Evolutionary conservation across 1,284 basidiomycete genomes (phyloP), one percentile per base, ranked within the genome.

Genomic region (Apiotrichum porosum): DNA sequence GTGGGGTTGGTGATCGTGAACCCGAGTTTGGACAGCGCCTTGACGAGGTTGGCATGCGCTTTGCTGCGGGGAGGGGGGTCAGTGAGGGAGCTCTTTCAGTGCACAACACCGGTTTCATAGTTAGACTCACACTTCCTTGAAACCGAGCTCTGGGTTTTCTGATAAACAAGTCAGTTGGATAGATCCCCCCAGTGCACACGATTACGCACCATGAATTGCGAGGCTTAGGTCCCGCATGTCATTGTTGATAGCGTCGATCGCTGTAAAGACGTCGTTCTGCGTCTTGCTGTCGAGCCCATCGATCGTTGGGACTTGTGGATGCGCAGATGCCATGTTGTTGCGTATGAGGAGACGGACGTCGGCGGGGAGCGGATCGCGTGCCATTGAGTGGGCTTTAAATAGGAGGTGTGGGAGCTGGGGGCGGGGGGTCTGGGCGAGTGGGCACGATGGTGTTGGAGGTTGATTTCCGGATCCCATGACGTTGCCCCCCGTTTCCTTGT

Each of bases 141-240:
- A 65, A 2, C 47, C 47, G 18, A 63, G 47, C 46, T 65, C 63
- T 3, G 63, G 61, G 42, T 63, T 49, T 21, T 61, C 61, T 63
- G 41, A 32, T n/a, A 48, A 37, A 24, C 18, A 4, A 33, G 18
- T 18, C 10, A 15, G 5, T n/a, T 26, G 3, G 15, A 14, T 4
- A 18, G 26, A 31, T n/a, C 19, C 10, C 15, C 3, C 3, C 17
- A 10, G 17, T 28, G 24, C 6, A 38, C 12, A 12, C 9, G 3
- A 24, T 22, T 9, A 42, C 49, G 4, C 31, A 61, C 55, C 78
- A 59, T 84, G 84, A 18, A 88, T 85, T 60, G 83, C 80, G 22
- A 85, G 66, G 63, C 82, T 86, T 17, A 87, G 69, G 37, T 66
- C 66, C 40, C 82, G 74, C 48, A 87, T 70, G 44, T 81, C 79